A percentile compares a stretch with the other conserved stretches of the same genome.
Evolutionary conservation across 1,139 yeast genomes (phyloP).

Genomic region (Kodamaea alishanica): DNA sequence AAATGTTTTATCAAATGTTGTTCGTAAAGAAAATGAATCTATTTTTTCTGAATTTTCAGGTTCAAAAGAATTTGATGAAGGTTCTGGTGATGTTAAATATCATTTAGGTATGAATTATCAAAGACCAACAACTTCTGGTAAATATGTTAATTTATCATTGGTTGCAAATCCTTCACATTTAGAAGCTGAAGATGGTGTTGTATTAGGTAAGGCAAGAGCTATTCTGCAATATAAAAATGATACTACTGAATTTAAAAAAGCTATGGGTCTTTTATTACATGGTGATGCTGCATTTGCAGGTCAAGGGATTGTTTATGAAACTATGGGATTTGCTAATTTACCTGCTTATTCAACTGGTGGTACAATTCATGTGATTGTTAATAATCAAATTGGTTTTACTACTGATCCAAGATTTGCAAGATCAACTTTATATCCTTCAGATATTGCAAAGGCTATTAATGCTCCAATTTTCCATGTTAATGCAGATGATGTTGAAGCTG

Average conservation of each 20-base stretch:
- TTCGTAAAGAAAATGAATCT: constrained; percentile 96
- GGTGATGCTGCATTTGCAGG: constrained; percentile 99
- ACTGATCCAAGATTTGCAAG: constrained; percentile 97
- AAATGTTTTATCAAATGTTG: constrained; percentile 95
- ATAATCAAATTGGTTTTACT: constrained; percentile 98
- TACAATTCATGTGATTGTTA: constrained; percentile 90
- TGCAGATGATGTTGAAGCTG: constrained; percentile 96
- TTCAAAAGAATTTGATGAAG: constrained; percentile 78
- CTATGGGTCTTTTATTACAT: constrained; percentile 88
- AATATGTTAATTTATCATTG: constrained; percentile 87
- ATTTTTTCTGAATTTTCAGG: constrained; percentile 96
- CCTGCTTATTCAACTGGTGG: constrained; percentile 99
- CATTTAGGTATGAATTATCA: constrained; percentile 99
- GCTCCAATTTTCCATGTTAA: constrained; percentile 99
- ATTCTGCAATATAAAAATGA: constrained; percentile 90
- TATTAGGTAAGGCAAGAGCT: constrained; percentile 96
- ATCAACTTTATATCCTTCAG: constrained; percentile 97
- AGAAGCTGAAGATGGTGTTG: constrained; percentile 99
- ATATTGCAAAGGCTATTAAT: constrained; percentile 91
- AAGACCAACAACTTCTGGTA: constrained; percentile 98
- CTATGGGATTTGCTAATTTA: constrained; percentile 88
- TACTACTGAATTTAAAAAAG: constrained; percentile 76
- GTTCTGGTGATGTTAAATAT: constrained; percentile 98
- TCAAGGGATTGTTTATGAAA: constrained; percentile 98
- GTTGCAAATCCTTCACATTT: constrained; percentile 99